phyloP scores from a whole-genome alignment of 768 basidiomycete species.

The Agaricus bisporus region DNA sequence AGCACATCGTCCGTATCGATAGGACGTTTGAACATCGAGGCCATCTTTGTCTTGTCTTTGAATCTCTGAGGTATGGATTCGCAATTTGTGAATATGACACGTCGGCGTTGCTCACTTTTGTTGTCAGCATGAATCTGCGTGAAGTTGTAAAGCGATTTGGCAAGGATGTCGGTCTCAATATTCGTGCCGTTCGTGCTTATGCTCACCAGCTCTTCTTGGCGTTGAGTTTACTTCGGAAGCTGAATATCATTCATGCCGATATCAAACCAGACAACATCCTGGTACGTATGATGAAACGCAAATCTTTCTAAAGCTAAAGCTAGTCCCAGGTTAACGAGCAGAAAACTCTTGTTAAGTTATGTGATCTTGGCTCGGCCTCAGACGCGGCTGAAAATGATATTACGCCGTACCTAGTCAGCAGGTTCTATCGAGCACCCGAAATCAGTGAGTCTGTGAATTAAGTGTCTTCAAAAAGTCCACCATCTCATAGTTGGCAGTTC shows the following conservation, averaged over 20 bases:
- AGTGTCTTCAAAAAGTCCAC: conserved; percentile 7
- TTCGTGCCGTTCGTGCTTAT: conserved; percentile 97
- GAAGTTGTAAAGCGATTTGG: conserved; percentile 98
- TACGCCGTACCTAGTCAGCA: conserved; percentile 94
- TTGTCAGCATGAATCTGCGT: conserved; percentile 87
- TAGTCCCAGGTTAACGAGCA: conserved; percentile 79
- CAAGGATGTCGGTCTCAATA: conserved; percentile 94
- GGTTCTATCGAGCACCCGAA: conserved; percentile 98
- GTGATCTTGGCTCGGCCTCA: conserved; percentile 95
- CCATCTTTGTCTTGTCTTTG: conserved; percentile 94
- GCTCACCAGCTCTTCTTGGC: conserved; percentile 93
- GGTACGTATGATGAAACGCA: conserved; percentile 38
- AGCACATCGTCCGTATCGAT: conserved; percentile 90
- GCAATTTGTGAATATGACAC: not conserved
- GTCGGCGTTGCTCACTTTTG: not conserved
- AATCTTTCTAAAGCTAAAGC: not conserved
- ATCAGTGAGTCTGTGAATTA: conserved; percentile 61
- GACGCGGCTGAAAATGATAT: conserved; percentile 95
- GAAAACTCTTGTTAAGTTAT: conserved; percentile 90
- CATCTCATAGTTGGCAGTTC: conserved; percentile 45
- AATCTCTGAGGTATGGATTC: conserved; percentile 70
- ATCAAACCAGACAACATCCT: conserved; percentile 98
- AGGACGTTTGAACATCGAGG: conserved; percentile 96
- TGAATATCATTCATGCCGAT: conserved; percentile 95
- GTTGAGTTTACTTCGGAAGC: conserved; percentile 77